These are phyloP conservation scores for Xylariales sp. DNA, from an alignment of 2,329 filamentous ascomycete genomes.

Conservation along the genomic window DNA sequence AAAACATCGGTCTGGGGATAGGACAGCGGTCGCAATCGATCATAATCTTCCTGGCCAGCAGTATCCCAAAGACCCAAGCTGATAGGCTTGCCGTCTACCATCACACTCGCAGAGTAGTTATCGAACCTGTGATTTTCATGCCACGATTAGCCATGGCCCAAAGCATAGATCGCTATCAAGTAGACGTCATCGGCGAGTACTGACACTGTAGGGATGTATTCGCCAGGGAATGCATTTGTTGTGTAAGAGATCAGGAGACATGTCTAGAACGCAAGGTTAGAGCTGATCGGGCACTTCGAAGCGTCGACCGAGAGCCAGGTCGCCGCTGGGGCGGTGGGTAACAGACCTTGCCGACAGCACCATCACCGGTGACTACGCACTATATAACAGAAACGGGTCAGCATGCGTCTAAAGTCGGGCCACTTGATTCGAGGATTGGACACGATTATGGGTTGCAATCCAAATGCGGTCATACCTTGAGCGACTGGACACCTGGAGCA, in stretches of 20 bases:
- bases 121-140: constrained; percentile 64
- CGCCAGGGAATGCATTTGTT: constrained; percentile 98
- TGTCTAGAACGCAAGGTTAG: constrained; percentile 57
- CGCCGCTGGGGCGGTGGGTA: constrained; percentile 12
- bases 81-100: constrained; percentile 98
- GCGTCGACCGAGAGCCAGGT: no score
- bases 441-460: constrained; percentile 1
- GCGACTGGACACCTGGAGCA: constrained; percentile 78
- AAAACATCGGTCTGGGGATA: constrained; percentile 99
- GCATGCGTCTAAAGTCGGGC: constrained; percentile 17
- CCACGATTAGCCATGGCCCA: constrained; percentile 1
- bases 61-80: constrained; percentile 98
- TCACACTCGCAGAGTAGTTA: constrained; percentile 98
- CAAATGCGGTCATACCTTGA: constrained; percentile 63
- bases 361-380: constrained; percentile 98
- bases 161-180: no score
- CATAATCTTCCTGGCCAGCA: constrained; percentile 97
- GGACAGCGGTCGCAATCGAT: constrained; percentile 86
- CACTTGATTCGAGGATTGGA: constrained; percentile 6
- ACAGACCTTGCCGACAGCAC: constrained; percentile 95
- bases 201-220: constrained; percentile 98
- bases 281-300: no score
- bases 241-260: constrained; percentile 99
- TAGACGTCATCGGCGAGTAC: no score
- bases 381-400: constrained; percentile 36